Conservation (phyloP, 139 green algal genomes). For the Coccomyxa sp. region DNA sequence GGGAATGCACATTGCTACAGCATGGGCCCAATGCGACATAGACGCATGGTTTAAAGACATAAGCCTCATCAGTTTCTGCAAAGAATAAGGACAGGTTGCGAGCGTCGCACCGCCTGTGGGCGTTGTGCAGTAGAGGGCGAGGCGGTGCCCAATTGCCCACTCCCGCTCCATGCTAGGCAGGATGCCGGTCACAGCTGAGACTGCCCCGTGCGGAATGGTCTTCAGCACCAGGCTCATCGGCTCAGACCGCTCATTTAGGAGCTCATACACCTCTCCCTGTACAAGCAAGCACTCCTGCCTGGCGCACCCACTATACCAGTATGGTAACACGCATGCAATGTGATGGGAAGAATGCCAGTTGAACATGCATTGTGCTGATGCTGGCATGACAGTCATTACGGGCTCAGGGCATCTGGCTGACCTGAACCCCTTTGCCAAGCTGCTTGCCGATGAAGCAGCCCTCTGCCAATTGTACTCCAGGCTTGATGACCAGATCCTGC, state of each 20-base stretch:
- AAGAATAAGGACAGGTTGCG: no score
- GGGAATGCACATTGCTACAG: no score
- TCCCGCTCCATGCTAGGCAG: slow-evolving; percentile 1
- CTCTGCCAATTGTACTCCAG: not conserved
- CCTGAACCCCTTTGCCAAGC: not conserved
- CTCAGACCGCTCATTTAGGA: not conserved
- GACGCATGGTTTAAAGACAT: no score
- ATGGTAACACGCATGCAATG: no score
- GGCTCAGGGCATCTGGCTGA: not conserved
- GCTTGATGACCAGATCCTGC: not conserved
- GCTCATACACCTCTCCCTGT: not conserved
- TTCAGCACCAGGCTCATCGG: not conserved
- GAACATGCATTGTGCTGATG: not conserved
- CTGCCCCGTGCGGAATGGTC: not conserved
- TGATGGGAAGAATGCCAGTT: not conserved
- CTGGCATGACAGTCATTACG: not conserved
- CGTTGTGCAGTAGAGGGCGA: not conserved
- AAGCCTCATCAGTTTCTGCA: no score
- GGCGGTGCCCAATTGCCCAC: not conserved
- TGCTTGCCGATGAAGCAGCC: not conserved
- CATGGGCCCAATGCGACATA: no score
- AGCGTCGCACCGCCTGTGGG: not conserved
- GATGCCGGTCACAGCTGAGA: not conserved
- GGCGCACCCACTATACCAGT: not conserved
- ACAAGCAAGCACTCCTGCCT: not conserved